A percentile compares a stretch with the other conserved stretches of the same genome.
phyloP scores from a whole-genome alignment of 192 early-diverging fungal genomes.

The Coemansia sp. region DNA sequence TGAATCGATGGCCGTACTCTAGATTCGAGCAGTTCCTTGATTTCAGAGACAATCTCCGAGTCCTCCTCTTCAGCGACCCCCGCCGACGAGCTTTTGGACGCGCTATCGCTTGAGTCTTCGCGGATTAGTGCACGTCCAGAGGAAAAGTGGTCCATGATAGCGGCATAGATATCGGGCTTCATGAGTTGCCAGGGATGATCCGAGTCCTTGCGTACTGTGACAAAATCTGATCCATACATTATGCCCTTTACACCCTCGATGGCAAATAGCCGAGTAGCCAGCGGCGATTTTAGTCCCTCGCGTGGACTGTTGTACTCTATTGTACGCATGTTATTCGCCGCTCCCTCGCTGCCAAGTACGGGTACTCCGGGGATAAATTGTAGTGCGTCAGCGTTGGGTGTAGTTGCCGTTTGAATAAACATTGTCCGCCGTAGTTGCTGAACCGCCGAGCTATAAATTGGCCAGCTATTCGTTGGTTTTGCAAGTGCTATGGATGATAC shows the following conservation, averaged over 20 bases:
- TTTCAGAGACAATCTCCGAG: slow-evolving; percentile 94
- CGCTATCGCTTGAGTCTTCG: slow-evolving; percentile 44
- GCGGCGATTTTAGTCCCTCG: slow-evolving; percentile 78
- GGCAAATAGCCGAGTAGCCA: slow-evolving; percentile 88
- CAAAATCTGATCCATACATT: slow-evolving; percentile 92
- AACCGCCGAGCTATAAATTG: not conserved
- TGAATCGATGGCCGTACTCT: slow-evolving; percentile 95
- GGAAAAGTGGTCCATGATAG: slow-evolving; percentile 94
- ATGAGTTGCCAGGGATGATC: slow-evolving; percentile 95
- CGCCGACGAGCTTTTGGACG: slow-evolving; percentile 9
- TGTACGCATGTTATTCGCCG: slow-evolving; percentile 58
- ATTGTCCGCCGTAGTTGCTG: slow-evolving; percentile 59
- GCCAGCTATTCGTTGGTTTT: not conserved
- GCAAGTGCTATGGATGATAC: not conserved
- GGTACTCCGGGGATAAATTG: slow-evolving; percentile 96
- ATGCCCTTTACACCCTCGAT: slow-evolving; percentile 93
- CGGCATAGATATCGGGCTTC: slow-evolving; percentile 96
- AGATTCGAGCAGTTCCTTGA: slow-evolving; percentile 97
- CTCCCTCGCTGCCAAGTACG: slow-evolving; percentile 61
- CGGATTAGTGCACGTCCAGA: slow-evolving; percentile 81
- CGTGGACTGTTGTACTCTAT: slow-evolving; percentile 85
- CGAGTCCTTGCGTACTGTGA: slow-evolving; percentile 91
- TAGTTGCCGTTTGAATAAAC: slow-evolving; percentile 90
- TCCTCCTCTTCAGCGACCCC: slow-evolving; percentile 68
- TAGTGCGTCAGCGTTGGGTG: slow-evolving; percentile 93